Evolutionary conservation across 176 grass and related monocot genomes (phyloP), one percentile per base, ranked within the genome.

Genomic region (Alloteropsis semialata): DNA sequence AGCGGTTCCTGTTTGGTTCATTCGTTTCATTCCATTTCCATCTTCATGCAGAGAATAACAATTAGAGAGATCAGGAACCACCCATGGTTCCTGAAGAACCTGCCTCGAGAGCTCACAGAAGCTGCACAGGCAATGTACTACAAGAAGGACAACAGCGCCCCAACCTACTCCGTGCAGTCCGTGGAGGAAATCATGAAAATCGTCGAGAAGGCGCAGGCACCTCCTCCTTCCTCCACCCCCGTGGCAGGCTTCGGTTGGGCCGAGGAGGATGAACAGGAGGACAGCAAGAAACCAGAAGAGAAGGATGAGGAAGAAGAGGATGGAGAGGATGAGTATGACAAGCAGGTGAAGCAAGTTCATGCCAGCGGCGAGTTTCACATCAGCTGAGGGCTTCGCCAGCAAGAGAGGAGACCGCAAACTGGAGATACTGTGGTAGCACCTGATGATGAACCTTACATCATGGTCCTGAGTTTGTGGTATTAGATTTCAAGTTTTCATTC

Each of bases 21-120:
- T 28, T 21, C n/a, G 28, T 17, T 69, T 81, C 0, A 27, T 25
- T 55, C 22, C 14, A 61, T 64, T 32, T 61, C 74, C 34, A 77
- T 45, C n/a, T 74, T 59, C 61, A 69, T 42, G 41, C 81, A 97
- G 95, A 84, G 95, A 90, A 91, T 97, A 87, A 92, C 95, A 16
- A 91, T 97, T 10, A 88, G 90, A 76, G 95, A 97, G 63, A 94
- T 97, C 69, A 90, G 88, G 76, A 97, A 86, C 70, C 90, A 92
- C 76, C 95, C 95, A 6, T 97, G 95, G 95, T 94, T 97, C 84
- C 44, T 97, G 78, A 97, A 92, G 90, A 97, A 94, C 88, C 70
- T 97, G 78, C 92, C 92, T 21, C 92, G 90, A 74, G 92, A 92
- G 57, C 86, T 97, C 30, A 89, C 87, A 9, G 95, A 94, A 69